These are phyloP conservation scores for Phylloporus sp. DNA, from an alignment of 768 basidiomycete species.

Conservation along the genomic window DNA sequence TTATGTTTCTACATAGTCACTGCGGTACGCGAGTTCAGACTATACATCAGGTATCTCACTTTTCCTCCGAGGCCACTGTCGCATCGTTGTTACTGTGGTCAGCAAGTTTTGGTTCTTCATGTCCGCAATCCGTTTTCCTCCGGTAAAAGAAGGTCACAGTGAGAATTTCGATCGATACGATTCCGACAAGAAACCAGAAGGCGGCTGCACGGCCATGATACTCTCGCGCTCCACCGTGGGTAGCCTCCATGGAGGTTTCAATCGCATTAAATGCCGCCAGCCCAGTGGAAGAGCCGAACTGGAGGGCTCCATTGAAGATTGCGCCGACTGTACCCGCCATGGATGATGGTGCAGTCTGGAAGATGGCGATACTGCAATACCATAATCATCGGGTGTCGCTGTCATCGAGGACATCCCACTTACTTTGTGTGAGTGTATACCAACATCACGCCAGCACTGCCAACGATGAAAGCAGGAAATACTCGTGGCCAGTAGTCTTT, in stretches of 20 bases:
- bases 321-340: conserved; percentile 54
- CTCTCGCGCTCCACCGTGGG: conserved; percentile 27
- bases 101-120: neutral
- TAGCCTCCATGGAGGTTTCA: conserved; percentile 40
- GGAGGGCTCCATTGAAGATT: conserved; percentile 51
- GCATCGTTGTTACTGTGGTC: neutral
- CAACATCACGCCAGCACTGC: conserved; percentile 44
- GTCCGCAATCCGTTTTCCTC: conserved; percentile 11
- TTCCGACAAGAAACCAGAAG: conserved; percentile 42
- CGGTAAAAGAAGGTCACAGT: conserved; percentile 35
- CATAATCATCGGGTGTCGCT: neutral
- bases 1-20: too few relatives aligned
- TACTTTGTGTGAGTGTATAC: conserved; percentile 48
- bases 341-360: conserved; percentile 44
- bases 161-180: conserved; percentile 32
- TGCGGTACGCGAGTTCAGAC: too few relatives aligned
- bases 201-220: conserved; percentile 43
- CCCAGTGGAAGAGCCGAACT: conserved; percentile 50
- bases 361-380: conserved; percentile 43
- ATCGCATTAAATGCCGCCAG: conserved; percentile 48
- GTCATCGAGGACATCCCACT: conserved; percentile 13
- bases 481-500: conserved; percentile 44
- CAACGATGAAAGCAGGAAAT: conserved; percentile 50
- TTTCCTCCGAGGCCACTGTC: neutral
- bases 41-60: neutral